These are phyloP conservation scores for Crithidia bombi DNA, from an alignment of 208 protist species.

Conservation along the genomic window DNA sequence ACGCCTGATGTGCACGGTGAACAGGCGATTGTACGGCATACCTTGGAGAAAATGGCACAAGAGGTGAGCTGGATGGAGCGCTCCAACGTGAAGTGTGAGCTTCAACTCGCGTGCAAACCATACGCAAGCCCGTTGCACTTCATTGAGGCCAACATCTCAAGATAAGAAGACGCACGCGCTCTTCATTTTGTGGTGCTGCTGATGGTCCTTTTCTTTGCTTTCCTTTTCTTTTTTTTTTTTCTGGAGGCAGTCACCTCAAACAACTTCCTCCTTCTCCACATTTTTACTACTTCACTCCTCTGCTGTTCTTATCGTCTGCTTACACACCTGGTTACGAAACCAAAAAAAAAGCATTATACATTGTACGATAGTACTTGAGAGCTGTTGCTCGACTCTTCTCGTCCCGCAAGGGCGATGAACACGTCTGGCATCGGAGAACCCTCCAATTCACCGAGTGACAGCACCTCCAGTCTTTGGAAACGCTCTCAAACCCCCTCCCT, in stretches of 20 bases:
- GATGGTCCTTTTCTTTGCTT: not conserved
- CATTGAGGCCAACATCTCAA: conserved; percentile 3
- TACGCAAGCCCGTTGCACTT: conserved; percentile 8
- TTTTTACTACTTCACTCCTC: conserved; percentile 22
- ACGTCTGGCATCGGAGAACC: too few species aligned
- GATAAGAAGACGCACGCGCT: too few species aligned
- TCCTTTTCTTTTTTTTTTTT: conserved; percentile 5
- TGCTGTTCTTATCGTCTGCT: conserved; percentile 9
- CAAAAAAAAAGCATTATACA: not conserved
- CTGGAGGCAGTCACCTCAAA: too few species aligned
- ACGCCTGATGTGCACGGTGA: not conserved
- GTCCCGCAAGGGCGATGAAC: too few species aligned
- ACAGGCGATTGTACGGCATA: conserved; percentile 9
- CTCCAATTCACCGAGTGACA: too few species aligned
- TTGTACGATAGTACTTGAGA: too few species aligned
- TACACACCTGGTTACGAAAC: not conserved
- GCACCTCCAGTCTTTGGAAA: too few species aligned
- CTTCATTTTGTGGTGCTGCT: not conserved
- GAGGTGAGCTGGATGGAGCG: conserved; percentile 68
- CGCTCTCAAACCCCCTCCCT: too few species aligned
- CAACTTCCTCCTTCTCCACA: conserved; percentile 8
- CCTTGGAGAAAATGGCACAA: conserved; percentile 36
- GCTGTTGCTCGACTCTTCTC: too few species aligned
- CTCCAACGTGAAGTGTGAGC: conserved; percentile 63
- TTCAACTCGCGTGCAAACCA: conserved; percentile 51